These are phyloP conservation scores for Erigeron philadelphicus DNA, from an alignment of 140 eudicot genomes.

Conservation along the genomic window DNA sequence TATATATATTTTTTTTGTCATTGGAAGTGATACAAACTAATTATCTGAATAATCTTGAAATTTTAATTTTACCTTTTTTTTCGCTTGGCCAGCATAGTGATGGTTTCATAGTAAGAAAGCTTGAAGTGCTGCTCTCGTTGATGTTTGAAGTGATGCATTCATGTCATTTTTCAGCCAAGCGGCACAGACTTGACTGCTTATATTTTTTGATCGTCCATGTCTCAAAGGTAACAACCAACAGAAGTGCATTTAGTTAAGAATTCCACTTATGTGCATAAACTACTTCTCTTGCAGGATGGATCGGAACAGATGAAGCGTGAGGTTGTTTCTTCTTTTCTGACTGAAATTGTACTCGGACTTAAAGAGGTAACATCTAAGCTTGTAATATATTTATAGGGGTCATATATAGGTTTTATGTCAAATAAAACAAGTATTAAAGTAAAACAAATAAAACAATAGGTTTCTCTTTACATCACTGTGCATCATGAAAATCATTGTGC, in stretches of 20 bases:
- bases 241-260: constrained; percentile 1
- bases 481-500: no score
- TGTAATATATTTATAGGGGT: no score
- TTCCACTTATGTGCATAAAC: constrained; percentile 8
- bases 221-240: constrained; percentile 51
- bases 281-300: constrained; percentile 40
- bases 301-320: constrained; percentile 56
- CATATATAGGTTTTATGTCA: no score
- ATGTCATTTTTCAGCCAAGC: constrained; percentile 89
- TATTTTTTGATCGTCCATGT: constrained; percentile 66
- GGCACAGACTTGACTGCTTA: constrained; percentile 81
- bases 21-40: not conserved
- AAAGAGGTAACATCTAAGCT: constrained; percentile 61
- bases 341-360: constrained; percentile 85
- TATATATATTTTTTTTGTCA: not conserved
- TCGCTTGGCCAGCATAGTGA: constrained; percentile 47
- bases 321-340: constrained; percentile 60
- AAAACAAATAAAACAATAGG: no score
- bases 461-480: no score
- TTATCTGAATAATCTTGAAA: not conserved
- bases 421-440: no score
- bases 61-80: not conserved
- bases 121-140: constrained; percentile 55
- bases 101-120: constrained; percentile 60
- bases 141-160: constrained; percentile 85